Conservation (phyloP, 2,329 filamentous ascomycete genomes). For the Clonostachys sp. region DNA sequence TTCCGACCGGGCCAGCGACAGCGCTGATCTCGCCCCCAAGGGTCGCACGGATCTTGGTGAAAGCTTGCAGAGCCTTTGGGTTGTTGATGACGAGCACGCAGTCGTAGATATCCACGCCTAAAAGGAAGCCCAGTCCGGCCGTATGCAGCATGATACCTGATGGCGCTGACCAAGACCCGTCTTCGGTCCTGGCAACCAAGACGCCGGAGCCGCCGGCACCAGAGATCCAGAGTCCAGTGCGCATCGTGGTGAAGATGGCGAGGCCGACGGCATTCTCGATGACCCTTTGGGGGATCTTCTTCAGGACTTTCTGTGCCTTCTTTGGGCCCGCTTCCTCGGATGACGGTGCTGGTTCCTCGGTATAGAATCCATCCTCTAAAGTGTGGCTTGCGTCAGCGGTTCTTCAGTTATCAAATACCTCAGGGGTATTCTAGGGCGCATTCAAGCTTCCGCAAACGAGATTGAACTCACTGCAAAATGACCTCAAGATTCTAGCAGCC, state of each 20-base stretch:
- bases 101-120: constrained; percentile 83
- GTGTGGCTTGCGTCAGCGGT: background rate
- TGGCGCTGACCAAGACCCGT: constrained; percentile 72
- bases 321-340: constrained; percentile 23
- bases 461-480: constrained; percentile 70
- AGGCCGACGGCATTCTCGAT: constrained; percentile 62
- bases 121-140: constrained; percentile 71
- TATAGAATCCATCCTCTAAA: constrained; percentile 48
- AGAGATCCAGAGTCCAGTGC: constrained; percentile 61
- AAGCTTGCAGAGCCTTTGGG: constrained; percentile 65
- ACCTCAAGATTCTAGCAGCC: constrained; percentile 75
- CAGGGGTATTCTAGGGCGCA: constrained; percentile 5
- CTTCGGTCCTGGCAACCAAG: constrained; percentile 55
- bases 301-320: constrained; percentile 37
- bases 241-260: constrained; percentile 68
- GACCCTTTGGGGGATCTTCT: constrained; percentile 51
- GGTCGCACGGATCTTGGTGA: constrained; percentile 69
- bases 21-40: constrained; percentile 75
- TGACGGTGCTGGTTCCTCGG: constrained; percentile 16
- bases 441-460: background rate
- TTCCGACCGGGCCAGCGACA: constrained; percentile 62
- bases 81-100: constrained; percentile 84
- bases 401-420: background rate
- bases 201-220: constrained; percentile 64
- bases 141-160: constrained; percentile 79